These are phyloP conservation scores for Perkinsus chesapeaki DNA, from an alignment of 169 alveolate species.

Conservation along the genomic window DNA sequence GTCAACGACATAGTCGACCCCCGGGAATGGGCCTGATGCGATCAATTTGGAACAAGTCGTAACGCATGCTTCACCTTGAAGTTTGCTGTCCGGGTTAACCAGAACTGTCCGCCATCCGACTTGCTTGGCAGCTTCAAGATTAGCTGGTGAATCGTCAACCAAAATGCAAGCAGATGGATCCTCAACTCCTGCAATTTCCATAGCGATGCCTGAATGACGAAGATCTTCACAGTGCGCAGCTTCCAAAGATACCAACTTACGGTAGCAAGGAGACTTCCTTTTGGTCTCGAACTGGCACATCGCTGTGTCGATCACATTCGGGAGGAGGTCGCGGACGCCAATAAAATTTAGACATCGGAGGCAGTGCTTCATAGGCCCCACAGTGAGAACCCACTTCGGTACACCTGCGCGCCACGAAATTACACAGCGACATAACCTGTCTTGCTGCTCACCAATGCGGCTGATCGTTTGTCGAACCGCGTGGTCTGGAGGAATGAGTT, in stretches of 20 bases:
- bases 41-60: not conserved
- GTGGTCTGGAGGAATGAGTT: not conserved
- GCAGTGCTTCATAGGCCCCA: not conserved
- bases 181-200: not conserved
- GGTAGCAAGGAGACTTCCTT: not conserved
- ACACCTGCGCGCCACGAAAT: not conserved
- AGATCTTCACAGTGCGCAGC: not conserved
- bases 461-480: not conserved
- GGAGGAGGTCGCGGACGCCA: not conserved
- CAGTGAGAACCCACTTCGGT: not conserved
- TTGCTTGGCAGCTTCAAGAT: not conserved
- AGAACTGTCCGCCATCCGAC: slow-evolving; percentile 1
- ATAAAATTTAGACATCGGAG: not conserved
- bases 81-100: not conserved
- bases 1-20: not conserved
- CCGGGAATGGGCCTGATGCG: not conserved
- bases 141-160: not conserved
- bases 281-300: not conserved
- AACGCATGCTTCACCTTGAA: not conserved
- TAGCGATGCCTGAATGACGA: not conserved
- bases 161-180: not conserved
- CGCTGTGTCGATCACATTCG: not conserved
- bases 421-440: not conserved
- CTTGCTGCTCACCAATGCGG: not conserved
- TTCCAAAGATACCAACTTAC: not conserved